Evolutionary conservation across 139 green algal species (phyloP).

Genomic region (Trebouxia sp.): DNA sequence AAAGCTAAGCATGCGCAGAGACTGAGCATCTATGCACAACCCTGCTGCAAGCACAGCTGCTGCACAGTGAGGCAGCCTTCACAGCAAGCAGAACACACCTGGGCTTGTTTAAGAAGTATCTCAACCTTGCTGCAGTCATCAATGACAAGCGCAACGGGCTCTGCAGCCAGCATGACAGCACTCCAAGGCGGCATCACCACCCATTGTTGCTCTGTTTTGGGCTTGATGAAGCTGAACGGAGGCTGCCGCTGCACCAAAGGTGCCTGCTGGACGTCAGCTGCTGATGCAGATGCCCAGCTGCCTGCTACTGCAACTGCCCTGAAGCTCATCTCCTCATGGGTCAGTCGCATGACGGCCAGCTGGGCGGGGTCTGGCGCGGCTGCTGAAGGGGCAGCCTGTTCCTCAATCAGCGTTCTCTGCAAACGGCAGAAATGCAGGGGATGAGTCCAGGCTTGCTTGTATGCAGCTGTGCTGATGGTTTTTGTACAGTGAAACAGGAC

Average conservation of each 20-base stretch:
- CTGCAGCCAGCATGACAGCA: constrained; percentile 55
- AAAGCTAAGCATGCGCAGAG: neutral
- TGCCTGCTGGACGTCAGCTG: constrained; percentile 43
- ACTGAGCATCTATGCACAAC: neutral
- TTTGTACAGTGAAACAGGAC: too few relatives aligned
- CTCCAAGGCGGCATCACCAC: constrained; percentile 77
- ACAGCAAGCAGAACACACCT: constrained; percentile 40
- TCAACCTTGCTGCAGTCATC: constrained; percentile 54
- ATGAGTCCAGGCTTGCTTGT: too few relatives aligned
- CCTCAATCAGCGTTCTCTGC: constrained; percentile 15
- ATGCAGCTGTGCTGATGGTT: too few relatives aligned
- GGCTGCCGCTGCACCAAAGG: constrained; percentile 54
- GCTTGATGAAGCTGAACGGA: constrained; percentile 65
- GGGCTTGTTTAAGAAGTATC: constrained; percentile 47
- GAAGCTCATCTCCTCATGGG: constrained; percentile 68
- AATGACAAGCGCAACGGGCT: constrained; percentile 63
- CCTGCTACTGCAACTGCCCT: constrained; percentile 54
- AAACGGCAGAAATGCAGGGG: neutral
- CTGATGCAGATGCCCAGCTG: constrained; percentile 29
- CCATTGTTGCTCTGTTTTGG: constrained; percentile 35
- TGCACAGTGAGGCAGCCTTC: neutral
- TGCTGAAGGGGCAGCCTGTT: neutral
- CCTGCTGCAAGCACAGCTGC: neutral
- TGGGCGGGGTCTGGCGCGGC: constrained; percentile 19
- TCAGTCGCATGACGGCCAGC: constrained; percentile 58